Evolutionary conservation across 179 eudicot species (phyloP), one percentile per base, ranked within the genome.

Genomic region (Amaranthus tricolor): DNA sequence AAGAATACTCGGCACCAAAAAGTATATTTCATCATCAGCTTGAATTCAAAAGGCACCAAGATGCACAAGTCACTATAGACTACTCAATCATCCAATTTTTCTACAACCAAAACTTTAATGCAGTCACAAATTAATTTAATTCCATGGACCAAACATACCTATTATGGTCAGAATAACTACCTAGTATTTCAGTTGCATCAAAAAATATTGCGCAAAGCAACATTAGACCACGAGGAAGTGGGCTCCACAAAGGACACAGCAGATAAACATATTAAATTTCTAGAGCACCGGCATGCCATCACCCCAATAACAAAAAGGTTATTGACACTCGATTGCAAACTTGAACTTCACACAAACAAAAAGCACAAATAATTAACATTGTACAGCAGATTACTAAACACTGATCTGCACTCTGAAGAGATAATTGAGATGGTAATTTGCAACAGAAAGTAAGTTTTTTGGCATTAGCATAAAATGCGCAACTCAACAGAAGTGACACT

Each of bases 401-500:
- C 15, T 65, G 21, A 45, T 19, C 43, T 50, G 17, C 2, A 67
- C n/a, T 19, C 43, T 50, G 44, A 6, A 67, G 54, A 67, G 10
- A 45, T 0, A 6, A 44, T 20, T 9, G 71, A 67, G 1, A 11
- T 67, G 45, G 21, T 49, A 6, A 21, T 19, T 19, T 17, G 57
- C 6, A 68, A 51, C 43, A 12, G 14, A 45, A 51, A 6, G 55
- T 14, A 64, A 45, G 6, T 13, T 19, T 31, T 24, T 5, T 4
- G 40, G 15, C 1, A 3, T 24, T 67, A 68, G 48, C 9, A 4
- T 9, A 24, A 43, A 71, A 62, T 67, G 54, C 10, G 31, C 44
- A 51, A 31, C 40, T 31, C 40, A 2, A 4, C 2, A 31, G 40
- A 31, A 14, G 58, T 20, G 55, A 71, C 19, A 87, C 98, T 93